Evolutionary conservation across 2,329 filamentous ascomycete genomes (phyloP), one percentile per base, ranked within the genome.

Genomic region (Acephala macrosclerotiorum): DNA sequence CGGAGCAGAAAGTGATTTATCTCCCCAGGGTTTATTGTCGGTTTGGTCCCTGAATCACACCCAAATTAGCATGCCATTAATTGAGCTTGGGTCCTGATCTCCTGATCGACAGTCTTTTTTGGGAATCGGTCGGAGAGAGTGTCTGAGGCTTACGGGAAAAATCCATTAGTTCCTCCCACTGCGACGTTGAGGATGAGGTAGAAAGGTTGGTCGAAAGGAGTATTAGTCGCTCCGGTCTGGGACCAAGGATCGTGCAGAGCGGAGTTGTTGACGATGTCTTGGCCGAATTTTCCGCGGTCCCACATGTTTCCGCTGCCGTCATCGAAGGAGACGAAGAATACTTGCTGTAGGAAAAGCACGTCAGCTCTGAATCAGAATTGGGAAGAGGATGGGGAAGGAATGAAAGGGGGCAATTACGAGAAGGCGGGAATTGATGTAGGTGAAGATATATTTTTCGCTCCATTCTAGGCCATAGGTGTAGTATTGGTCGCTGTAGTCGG

Each of bases 391-490:
- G 36, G 11, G 18, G 3, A 16, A 12, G 3, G 36, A 16, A 3
- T 40, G 36, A 11, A 40, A 16, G 9, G 3, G 36, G 36, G 36
- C 45, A 88, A 86, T 68, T 85, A 89, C 81, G 73, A 93, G 82
- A 36, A 95, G 85, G 11, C 91, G 88, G 57, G 87, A 90, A 82
- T 95, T 91, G 80, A 95, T 84, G 76, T 93, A 95, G 29, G 91
- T 93, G 80, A 94, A 95, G 68, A 95, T 81, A 78, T 95, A 95
- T 78, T 93, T 94, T 72, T 94, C 85, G 61, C 87, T 92, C 92
- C 92, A 96, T 78, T 95, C 92, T 2, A 96, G 77, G 8, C 92
- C 92, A 73, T 88, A 95, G 0, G 87, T 92, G 81, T 95, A 91
- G 69, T 80, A 85, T 1, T 68, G 70, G 11, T 78, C 70, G 2